Base-by-base conservation (phyloP, 177 flowering plant species). In the Vitis hybrid region DNA sequence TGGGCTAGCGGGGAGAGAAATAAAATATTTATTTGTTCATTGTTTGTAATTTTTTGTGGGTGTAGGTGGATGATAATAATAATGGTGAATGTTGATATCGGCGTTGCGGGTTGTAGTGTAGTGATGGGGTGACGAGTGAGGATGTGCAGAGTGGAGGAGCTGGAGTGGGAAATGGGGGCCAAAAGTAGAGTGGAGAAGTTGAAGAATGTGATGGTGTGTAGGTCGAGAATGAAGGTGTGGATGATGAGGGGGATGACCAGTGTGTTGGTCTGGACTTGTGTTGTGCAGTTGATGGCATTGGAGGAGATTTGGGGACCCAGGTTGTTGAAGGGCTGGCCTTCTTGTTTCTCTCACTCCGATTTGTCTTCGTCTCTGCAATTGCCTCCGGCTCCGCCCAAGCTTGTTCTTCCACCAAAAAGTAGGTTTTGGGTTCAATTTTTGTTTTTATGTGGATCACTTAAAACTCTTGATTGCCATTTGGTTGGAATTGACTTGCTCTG, bases 231-330 rank as follows among this genome's bases (percentile, higher is more conserved):
- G 79, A 83, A 74, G 80, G 64, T 76, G 66, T 87, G 87, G 88
- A 78, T 75, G 75, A 56, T 80, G 10, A 49, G 88, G 60, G 85
- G 79, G 5, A 70, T 72, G 49, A 83, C 84, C 0, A 70, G 80
- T 21, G 56, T 80, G 22, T 61, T 87, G 78, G 48, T 85, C 15
- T 87, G 90, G 87, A 77, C 78, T 57, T 83, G 87, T 70, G 66
- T 80, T 14, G 76, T 82, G 65, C 87, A 85, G 77, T 74, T 87
- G 58, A 71, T 74, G 68, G 69, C 83, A 6, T 8, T 87, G 33
- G 86, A 86, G 1, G 86, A 83, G 60, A 59, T 72, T 60, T 83
- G 82, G 86, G 79, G 82, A 13, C 83, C 85, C 7, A 78, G 73
- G 64, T 50, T 80, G 59, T 73, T 85, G 67, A 83, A 77, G 65